Conservation (phyloP, 2,329 filamentous ascomycete genomes). For the Coleophoma eucalyptorum region DNA sequence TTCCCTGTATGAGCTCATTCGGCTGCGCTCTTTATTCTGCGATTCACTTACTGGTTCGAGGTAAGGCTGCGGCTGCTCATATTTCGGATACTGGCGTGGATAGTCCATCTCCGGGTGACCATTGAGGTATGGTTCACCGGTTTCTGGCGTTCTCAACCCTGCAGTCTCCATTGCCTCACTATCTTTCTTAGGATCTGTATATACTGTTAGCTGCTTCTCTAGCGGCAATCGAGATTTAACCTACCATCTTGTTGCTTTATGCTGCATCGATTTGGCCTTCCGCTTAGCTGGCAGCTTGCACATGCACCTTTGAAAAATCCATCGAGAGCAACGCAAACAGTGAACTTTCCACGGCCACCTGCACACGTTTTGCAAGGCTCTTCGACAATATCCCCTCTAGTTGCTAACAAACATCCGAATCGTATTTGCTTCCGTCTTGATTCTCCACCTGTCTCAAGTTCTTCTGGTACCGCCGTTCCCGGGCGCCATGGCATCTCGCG, state of each 20-base stretch:
- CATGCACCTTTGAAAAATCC: conserved; percentile 29
- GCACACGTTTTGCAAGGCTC: conserved; percentile 23
- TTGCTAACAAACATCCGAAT: conserved; percentile 26
- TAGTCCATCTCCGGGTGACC: neutral
- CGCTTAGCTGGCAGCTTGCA: conserved; percentile 27
- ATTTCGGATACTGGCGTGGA: too few species aligned
- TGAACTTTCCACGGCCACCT: conserved; percentile 27
- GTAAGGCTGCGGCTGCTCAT: neutral
- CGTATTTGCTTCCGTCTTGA: conserved; percentile 27
- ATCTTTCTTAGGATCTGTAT: neutral
- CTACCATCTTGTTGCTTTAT: conserved; percentile 27
- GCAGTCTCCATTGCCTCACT: neutral
- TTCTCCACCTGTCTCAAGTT: conserved; percentile 26
- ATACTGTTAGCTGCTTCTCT: neutral
- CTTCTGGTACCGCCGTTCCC: conserved; percentile 23
- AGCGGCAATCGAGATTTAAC: conserved; percentile 2
- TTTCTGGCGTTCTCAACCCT: neutral
- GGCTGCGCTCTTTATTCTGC: neutral
- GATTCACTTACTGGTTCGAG: neutral
- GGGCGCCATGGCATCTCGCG: conserved; percentile 24
- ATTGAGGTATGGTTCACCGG: neutral
- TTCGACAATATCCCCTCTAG: conserved; percentile 21
- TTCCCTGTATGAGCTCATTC: neutral
- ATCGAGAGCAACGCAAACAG: conserved; percentile 24
- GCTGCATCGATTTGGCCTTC: conserved; percentile 25